Evolutionary conservation across 495 filamentous ascomycete species (phyloP).

Genomic region (Penicillium lagena): DNA sequence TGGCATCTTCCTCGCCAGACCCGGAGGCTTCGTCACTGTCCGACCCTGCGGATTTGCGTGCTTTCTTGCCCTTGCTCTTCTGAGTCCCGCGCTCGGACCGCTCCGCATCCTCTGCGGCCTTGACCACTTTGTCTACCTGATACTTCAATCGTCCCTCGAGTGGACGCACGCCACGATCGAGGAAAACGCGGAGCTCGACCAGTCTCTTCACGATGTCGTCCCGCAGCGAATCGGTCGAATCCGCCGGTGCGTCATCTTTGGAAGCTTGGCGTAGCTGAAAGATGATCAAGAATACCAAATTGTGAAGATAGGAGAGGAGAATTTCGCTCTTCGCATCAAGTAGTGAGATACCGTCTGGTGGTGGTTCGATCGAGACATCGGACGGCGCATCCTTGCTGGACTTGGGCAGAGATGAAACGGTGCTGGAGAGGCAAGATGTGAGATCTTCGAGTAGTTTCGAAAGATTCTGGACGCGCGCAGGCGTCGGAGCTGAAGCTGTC

Average conservation of each 20-base stretch:
- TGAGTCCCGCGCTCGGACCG: constrained; percentile 20
- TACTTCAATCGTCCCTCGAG: constrained; percentile 82
- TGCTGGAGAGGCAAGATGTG: constrained; percentile 54
- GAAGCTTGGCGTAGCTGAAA: constrained; percentile 63
- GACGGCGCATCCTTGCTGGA: constrained; percentile 24
- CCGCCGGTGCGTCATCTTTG: constrained; percentile 17
- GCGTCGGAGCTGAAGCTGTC: constrained; percentile 20
- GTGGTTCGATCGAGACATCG: constrained; percentile 48
- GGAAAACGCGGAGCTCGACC: constrained; percentile 75
- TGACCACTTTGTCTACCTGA: constrained; percentile 84
- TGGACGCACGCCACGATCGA: constrained; percentile 85
- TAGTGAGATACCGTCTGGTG: constrained; percentile 84
- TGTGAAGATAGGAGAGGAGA: constrained; percentile 90
- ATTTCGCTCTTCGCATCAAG: constrained; percentile 94
- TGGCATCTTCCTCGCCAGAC: constrained; percentile 21
- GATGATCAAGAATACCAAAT: constrained; percentile 83
- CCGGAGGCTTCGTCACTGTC: constrained; percentile 16
- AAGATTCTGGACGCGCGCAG: constrained; percentile 23
- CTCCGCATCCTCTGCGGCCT: constrained; percentile 73
- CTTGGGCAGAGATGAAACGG: constrained; percentile 56
- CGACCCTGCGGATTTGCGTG: constrained; percentile 11
- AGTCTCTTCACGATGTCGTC: constrained; percentile 73
- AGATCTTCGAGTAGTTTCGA: constrained; percentile 57
- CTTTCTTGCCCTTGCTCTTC: constrained; percentile 22
- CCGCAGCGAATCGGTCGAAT: constrained; percentile 25